Conservation (phyloP, 192 early-diverging fungal genomes). For the Entomortierella chlamydospora region DNA sequence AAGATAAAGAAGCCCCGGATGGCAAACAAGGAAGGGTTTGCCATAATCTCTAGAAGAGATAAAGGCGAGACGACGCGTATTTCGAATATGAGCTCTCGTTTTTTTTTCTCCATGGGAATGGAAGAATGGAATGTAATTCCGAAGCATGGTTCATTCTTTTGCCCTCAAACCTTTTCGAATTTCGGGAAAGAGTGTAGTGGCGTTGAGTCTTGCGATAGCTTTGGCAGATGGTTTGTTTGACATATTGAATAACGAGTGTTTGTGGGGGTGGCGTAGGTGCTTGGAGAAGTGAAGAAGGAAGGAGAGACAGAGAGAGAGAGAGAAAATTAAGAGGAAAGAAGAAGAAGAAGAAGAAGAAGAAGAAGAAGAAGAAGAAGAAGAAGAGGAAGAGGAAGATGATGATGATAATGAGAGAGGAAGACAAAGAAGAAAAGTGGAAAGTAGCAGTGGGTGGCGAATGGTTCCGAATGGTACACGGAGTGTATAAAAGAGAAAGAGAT, state of each 20-base stretch:
- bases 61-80: neutral
- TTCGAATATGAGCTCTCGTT: neutral
- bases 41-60: constrained; percentile 19
- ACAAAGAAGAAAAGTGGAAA: neutral
- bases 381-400: neutral
- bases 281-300: neutral
- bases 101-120: neutral
- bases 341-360: neutral
- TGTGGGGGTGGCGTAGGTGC: neutral
- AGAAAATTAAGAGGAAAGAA: neutral
- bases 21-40: constrained; percentile 39
- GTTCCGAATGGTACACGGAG: no score
- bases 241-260: constrained; percentile 6
- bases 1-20: constrained; percentile 48
- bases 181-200: constrained; percentile 45
- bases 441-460: no score
- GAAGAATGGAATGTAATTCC: neutral
- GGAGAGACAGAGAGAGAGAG: neutral
- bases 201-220: constrained; percentile 52
- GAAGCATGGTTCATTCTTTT: neutral
- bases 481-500: neutral
- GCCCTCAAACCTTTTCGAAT: constrained; percentile 37
- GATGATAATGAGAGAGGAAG: neutral
- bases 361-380: constrained; percentile 1
- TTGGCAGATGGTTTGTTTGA: constrained; percentile 41